Conservation (phyloP, 2,329 filamentous ascomycete genomes). For the Alternaria gaisen region DNA sequence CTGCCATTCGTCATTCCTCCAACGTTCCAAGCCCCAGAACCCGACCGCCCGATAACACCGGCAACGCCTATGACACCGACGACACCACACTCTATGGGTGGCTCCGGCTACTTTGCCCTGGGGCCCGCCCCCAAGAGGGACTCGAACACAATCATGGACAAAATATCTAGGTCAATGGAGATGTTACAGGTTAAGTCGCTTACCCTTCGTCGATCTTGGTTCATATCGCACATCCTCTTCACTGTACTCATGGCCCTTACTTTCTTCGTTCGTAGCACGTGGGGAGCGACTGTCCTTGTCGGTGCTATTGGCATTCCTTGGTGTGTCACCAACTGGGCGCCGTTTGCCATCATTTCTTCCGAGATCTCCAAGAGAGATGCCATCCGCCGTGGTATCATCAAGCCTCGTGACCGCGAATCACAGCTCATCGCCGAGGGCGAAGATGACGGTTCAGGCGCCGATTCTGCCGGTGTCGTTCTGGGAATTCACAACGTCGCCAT, state of each 20-base stretch:
- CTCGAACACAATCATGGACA: constrained; percentile 34
- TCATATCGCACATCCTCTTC: constrained; percentile 85
- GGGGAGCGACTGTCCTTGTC: constrained; percentile 78
- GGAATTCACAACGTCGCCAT: constrained; percentile 97
- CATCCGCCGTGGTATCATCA: constrained; percentile 62
- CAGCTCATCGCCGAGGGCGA: constrained; percentile 55
- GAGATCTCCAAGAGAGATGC: constrained; percentile 88
- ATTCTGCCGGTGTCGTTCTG: constrained; percentile 88
- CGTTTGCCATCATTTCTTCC: constrained; percentile 92
- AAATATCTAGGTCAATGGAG: constrained; percentile 58
- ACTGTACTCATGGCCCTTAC: constrained; percentile 82
- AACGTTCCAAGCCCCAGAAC: constrained; percentile 67
- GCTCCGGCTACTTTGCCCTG: constrained; percentile 47
- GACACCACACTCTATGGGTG: constrained; percentile 44
- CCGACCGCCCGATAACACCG: constrained; percentile 51
- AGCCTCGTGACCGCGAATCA: constrained; percentile 51
- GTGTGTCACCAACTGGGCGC: constrained; percentile 93
- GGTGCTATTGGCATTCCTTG: constrained; percentile 87
- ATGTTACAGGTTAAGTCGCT: constrained; percentile 79
- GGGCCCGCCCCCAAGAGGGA: constrained; percentile 30
- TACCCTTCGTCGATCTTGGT: constrained; percentile 88
- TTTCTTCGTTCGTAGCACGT: constrained; percentile 76
- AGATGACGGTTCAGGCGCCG: constrained; percentile 67
- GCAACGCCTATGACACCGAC: constrained; percentile 49
- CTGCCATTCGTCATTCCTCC: constrained; percentile 87